These are phyloP conservation scores for Penicillium tannophilum DNA, from an alignment of 495 filamentous ascomycete genomes.

Conservation along the genomic window DNA sequence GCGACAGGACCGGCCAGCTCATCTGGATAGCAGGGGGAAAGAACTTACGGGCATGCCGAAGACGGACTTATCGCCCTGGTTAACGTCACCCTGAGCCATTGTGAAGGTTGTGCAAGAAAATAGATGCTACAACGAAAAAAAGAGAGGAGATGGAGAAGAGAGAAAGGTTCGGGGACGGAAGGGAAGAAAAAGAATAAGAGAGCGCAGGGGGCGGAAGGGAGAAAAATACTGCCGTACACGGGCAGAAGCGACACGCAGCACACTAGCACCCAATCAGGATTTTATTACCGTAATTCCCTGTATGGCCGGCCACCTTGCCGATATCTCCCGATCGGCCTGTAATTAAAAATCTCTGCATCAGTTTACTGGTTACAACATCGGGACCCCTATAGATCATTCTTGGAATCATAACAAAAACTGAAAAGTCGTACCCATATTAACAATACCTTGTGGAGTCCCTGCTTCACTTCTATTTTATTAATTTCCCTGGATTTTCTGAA, in stretches of 20 bases:
- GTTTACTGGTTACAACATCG: background rate
- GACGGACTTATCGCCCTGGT: conserved; percentile 70
- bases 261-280: conserved; percentile 39
- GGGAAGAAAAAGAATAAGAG: conserved; percentile 37
- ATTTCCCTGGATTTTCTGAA: background rate
- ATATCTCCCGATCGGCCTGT: conserved; percentile 47
- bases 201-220: conserved; percentile 39
- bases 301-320: conserved; percentile 32
- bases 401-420: background rate
- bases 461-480: background rate
- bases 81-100: conserved; percentile 54
- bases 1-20: conserved; percentile 15
- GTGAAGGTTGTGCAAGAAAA: conserved; percentile 48
- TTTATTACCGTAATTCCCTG: conserved; percentile 17
- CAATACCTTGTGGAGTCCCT: background rate
- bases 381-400: background rate
- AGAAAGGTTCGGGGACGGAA: conserved; percentile 42
- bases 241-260: conserved; percentile 43
- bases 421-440: background rate
- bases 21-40: conserved; percentile 1
- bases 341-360: conserved; percentile 25
- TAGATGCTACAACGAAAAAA: conserved; percentile 40
- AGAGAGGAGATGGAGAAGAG: conserved; percentile 49
- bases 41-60: conserved; percentile 79
- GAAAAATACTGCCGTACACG: conserved; percentile 49